Conservation (phyloP, 2,329 filamentous ascomycete genomes). For the Aureobasidium leucospermi region DNA sequence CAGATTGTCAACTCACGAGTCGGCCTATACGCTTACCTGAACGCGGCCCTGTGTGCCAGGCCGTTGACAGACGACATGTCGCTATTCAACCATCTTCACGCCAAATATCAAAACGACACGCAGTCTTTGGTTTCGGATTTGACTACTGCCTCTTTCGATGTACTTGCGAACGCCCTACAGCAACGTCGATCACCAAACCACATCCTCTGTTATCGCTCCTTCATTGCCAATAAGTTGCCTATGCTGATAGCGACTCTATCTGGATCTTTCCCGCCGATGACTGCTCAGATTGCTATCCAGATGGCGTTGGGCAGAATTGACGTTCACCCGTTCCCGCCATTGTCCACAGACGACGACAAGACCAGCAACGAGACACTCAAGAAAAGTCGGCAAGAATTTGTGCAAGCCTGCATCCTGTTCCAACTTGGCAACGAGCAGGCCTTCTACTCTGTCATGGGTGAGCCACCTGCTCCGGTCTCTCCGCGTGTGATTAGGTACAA, state of each 20-base stretch:
- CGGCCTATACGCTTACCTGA: conserved; percentile 78
- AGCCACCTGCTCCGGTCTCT: conserved; percentile 72
- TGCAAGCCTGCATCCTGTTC: conserved; percentile 85
- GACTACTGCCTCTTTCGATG: conserved; percentile 81
- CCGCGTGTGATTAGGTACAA: conserved; percentile 66
- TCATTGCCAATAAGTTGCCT: conserved; percentile 69
- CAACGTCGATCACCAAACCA: conserved; percentile 53
- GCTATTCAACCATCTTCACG: conserved; percentile 73
- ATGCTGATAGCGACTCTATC: conserved; percentile 52
- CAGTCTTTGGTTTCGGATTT: conserved; percentile 73
- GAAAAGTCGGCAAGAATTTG: conserved; percentile 71
- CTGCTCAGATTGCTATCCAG: conserved; percentile 57
- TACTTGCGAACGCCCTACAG: conserved; percentile 80
- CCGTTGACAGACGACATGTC: conserved; percentile 75
- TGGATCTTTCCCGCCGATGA: conserved; percentile 48
- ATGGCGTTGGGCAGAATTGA: conserved; percentile 59
- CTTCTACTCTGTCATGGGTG: conserved; percentile 73
- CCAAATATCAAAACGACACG: conserved; percentile 77
- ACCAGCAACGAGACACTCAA: conserved; percentile 51
- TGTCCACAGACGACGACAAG: conserved; percentile 50
- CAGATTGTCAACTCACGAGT: conserved; percentile 69
- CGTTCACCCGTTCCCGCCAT: conserved; percentile 58
- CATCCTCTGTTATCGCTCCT: conserved; percentile 73
- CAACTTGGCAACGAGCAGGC: conserved; percentile 71
- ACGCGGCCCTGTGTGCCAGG: conserved; percentile 70